Evolutionary conservation across 208 protist genomes (phyloP), one percentile per base, ranked within the genome.

Genomic region (Eutreptiella sp.): DNA sequence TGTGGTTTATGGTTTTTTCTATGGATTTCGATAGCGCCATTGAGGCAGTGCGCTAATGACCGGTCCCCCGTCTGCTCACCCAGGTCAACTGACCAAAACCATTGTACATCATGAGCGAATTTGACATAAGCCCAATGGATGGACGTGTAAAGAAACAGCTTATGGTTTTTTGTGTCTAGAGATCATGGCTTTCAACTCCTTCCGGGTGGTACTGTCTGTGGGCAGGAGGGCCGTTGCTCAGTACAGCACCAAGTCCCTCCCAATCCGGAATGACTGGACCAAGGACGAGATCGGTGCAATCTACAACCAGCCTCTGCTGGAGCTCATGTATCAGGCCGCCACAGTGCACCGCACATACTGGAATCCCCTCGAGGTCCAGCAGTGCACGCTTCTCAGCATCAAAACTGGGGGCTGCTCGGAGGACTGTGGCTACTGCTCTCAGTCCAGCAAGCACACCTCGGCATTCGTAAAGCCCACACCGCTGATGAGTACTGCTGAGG

Each of bases 321-420:
- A 82, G 27, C 61, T 82, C 14, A 69, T 82, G 4, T 70, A 57
- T 60, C 36, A 61, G 4, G 76, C 73, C 7, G 68, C 58, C 0
- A 62, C 57, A 2, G 67, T 79, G 2, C 76, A 82, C 46, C 43
- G 76, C 1, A 28, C 35, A 39, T 35, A 72, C 38, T 69, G 68
- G 24, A 62, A 82, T 53, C 60, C 73, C 28, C 67, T 57, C 28
- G 66, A 82, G 62, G 70, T 82, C 35, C 76, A 82, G 45, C 53
- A 75, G 46, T 73, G 68, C 48, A 82, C 76, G 14, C 68, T 82
- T 23, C 64, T 82, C n/a, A 72, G 61, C 5, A 76, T 82, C 46
- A 82, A 82, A 63, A 82, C 76, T 16, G 76, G 76, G 5, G 76
- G 76, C n/a, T 82, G 76, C 71, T 55, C n/a, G 11, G 76, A 82